Evolutionary conservation across 148 eudicot species (phyloP).

Genomic region (Cornus suecica): DNA sequence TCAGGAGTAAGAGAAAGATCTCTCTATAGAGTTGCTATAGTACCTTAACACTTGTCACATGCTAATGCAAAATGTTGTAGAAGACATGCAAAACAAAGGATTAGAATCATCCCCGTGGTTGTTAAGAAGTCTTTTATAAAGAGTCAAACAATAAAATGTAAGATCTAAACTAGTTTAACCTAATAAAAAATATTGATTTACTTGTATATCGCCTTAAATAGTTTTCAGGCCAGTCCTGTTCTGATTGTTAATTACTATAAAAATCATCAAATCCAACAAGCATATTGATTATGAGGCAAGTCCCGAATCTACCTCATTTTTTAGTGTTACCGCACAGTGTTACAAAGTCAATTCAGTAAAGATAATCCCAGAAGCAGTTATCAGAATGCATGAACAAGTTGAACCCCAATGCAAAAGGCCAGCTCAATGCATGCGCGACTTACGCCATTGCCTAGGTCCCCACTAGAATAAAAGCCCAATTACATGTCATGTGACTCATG

Average conservation of each 20-base stretch:
- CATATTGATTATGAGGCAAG: not conserved
- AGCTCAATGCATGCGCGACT: too few species aligned
- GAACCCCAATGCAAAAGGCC: too few species aligned
- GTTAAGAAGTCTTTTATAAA: not conserved
- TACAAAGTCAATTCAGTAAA: too few species aligned
- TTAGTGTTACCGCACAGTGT: not conserved
- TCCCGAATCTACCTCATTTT: not conserved
- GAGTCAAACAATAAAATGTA: not conserved
- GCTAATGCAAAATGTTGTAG: not conserved
- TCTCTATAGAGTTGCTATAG: not conserved
- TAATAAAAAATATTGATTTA: too few species aligned
- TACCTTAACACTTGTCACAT: not conserved
- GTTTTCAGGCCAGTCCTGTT: not conserved
- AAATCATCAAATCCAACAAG: slow-evolving; percentile 1
- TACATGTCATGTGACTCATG: too few species aligned
- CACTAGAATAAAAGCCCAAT: too few species aligned
- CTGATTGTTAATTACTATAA: not conserved
- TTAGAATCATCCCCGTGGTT: too few species aligned
- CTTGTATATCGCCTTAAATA: not conserved
- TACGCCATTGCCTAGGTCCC: too few species aligned
- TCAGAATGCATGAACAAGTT: too few species aligned
- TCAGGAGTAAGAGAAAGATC: not conserved
- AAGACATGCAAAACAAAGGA: not conserved
- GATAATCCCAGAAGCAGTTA: too few species aligned
- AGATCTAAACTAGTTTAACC: not conserved